Evolutionary conservation across 768 basidiomycete genomes (phyloP).

Genomic region (Dentipellis fragilis): DNA sequence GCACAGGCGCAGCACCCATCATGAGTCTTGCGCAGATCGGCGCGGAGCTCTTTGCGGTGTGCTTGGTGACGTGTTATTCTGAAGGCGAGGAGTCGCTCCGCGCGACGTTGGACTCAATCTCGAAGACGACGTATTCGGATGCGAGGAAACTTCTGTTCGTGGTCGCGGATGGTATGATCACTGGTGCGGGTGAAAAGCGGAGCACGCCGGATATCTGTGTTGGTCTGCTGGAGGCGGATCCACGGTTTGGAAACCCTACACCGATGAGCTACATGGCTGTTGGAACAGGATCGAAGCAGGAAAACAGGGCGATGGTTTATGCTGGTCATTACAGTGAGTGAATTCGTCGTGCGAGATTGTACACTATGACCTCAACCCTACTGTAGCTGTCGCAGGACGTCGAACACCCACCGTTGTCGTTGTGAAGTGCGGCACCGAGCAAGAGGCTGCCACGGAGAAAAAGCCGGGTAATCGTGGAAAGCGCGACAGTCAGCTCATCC

Average conservation of each 20-base stretch:
- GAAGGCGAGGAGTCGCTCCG: slow-evolving; percentile 91
- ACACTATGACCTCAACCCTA: neutral
- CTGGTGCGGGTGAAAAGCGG: slow-evolving; percentile 89
- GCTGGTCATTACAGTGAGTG: slow-evolving; percentile 97
- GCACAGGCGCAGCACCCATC: slow-evolving; percentile 40
- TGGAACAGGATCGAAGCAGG: slow-evolving; percentile 77
- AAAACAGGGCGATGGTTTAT: slow-evolving; percentile 97
- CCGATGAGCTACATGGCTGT: slow-evolving; percentile 93
- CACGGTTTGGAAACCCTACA: slow-evolving; percentile 89
- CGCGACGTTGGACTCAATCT: slow-evolving; percentile 89
- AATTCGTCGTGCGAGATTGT: neutral
- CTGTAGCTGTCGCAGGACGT: slow-evolving; percentile 68
- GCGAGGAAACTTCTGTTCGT: slow-evolving; percentile 86
- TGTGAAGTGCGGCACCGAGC: slow-evolving; percentile 93
- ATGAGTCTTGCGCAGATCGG: slow-evolving; percentile 89
- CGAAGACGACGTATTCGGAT: slow-evolving; percentile 85
- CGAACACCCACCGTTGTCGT: slow-evolving; percentile 90
- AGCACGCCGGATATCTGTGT: slow-evolving; percentile 98
- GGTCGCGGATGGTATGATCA: slow-evolving; percentile 98
- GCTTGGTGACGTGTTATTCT: slow-evolving; percentile 95
- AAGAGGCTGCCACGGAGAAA: slow-evolving; percentile 71
- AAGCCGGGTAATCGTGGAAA: slow-evolving; percentile 99
- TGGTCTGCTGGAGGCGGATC: slow-evolving; percentile 81
- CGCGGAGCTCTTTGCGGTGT: slow-evolving; percentile 88
- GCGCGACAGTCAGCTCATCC: slow-evolving; percentile 94